phyloP scores from a whole-genome alignment of 2,329 filamentous ascomycete species.

The Fusarium illudens region DNA sequence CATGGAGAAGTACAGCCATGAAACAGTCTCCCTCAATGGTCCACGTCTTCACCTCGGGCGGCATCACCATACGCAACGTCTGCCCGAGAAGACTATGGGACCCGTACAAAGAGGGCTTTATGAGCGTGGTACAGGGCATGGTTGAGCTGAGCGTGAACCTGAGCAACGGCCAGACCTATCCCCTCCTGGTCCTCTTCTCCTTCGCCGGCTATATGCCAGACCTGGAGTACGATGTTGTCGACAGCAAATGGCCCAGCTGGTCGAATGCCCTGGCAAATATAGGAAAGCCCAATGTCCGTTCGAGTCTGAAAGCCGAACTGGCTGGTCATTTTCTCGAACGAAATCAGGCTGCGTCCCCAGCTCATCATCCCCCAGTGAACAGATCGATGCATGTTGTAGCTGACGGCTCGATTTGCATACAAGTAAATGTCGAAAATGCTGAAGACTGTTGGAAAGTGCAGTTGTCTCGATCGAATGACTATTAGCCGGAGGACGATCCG shows the following conservation, averaged over 20 bases:
- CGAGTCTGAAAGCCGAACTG: background rate
- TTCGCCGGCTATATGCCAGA: fast-evolving
- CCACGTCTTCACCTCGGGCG: background rate
- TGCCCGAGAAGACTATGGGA: background rate
- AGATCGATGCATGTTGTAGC: background rate
- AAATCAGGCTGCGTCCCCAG: too few relatives aligned
- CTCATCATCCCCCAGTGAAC: too few relatives aligned
- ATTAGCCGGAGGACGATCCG: background rate
- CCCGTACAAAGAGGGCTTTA: background rate
- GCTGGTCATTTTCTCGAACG: background rate
- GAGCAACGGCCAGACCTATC: background rate
- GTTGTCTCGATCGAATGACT: background rate
- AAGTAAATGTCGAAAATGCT: background rate
- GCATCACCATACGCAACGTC: background rate
- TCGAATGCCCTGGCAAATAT: background rate
- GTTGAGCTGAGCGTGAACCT: background rate
- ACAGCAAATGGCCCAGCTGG: background rate
- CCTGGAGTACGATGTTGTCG: background rate
- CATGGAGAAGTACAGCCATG: background rate
- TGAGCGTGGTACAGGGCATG: background rate
- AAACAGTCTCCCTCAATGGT: background rate
- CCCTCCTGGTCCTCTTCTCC: background rate
- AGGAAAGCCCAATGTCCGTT: background rate
- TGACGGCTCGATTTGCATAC: background rate
- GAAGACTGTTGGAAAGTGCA: background rate